These are phyloP conservation scores for Boletellus deceptivus DNA, from an alignment of 1,284 basidiomycete species.

Conservation along the genomic window DNA sequence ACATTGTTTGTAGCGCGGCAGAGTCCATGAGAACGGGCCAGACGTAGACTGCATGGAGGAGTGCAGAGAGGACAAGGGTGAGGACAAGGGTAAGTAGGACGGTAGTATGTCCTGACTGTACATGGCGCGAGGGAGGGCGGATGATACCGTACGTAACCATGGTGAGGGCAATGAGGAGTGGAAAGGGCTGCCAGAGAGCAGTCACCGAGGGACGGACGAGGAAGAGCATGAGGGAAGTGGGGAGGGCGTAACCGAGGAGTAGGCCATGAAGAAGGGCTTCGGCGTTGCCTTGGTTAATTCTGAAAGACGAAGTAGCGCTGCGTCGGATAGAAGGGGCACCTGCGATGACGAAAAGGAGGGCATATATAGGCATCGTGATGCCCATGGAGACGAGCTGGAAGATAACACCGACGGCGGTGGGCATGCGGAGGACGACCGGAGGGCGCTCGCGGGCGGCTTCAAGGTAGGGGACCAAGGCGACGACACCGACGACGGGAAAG, in stretches of 20 bases:
- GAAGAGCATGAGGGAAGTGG: conserved; percentile 36
- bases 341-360: conserved; percentile 40
- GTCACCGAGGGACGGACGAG: conserved; percentile 36
- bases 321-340: conserved; percentile 23
- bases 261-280: conserved; percentile 44
- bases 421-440: conserved; percentile 14
- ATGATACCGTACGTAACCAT: conserved; percentile 20
- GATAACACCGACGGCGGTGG: conserved; percentile 15
- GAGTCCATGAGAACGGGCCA: conserved; percentile 33
- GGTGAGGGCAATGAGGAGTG: conserved; percentile 36
- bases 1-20: conserved; percentile 22
- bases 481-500: conserved; percentile 19
- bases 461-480: conserved; percentile 17
- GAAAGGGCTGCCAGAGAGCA: conserved; percentile 46
- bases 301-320: not conserved
- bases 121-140: conserved; percentile 21
- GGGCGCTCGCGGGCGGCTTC: conserved; percentile 22
- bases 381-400: conserved; percentile 39
- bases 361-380: conserved; percentile 41
- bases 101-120: conserved; percentile 38
- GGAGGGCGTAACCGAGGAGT: conserved; percentile 37
- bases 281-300: conserved; percentile 36
- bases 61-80: conserved; percentile 33
- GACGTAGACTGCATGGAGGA: conserved; percentile 37
- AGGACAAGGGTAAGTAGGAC: conserved; percentile 33